Evolutionary conservation across 108 stramenopile species (phyloP).

Genomic region (Stephanodiscus triporus): DNA sequence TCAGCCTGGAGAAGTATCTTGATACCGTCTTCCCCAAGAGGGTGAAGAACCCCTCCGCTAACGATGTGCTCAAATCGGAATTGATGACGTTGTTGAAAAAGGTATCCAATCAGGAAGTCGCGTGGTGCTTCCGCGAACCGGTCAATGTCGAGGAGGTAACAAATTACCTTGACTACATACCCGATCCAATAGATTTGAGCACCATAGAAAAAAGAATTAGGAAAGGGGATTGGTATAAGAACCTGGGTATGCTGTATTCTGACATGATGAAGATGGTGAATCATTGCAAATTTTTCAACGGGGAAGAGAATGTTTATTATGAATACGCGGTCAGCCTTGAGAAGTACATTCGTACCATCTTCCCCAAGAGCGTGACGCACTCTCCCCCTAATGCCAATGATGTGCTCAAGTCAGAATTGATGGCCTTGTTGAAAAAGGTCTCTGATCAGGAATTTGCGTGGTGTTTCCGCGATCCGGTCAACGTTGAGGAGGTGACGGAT

Average conservation of each 20-base stretch:
- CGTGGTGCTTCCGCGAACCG: conserved; percentile 96
- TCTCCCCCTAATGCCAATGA: background rate
- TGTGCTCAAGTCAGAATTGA: conserved; percentile 70
- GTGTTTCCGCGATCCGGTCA: conserved; percentile 95
- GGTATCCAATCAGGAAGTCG: conserved; percentile 85
- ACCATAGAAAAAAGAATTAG: conserved; percentile 89
- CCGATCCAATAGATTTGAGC: conserved; percentile 89
- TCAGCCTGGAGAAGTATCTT: conserved; percentile 76
- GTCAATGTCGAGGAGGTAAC: conserved; percentile 86
- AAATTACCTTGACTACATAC: conserved; percentile 89
- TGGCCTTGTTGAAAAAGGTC: conserved; percentile 70
- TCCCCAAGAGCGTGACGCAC: conserved; percentile 25
- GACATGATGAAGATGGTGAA: conserved; percentile 93
- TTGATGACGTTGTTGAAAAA: conserved; percentile 72
- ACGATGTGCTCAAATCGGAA: conserved; percentile 64
- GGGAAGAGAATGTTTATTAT: conserved; percentile 67
- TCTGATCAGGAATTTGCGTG: conserved; percentile 91
- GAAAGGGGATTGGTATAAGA: conserved; percentile 85
- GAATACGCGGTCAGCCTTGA: conserved; percentile 81
- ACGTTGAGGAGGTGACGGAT: conserved; percentile 84
- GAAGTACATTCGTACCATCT: conserved; percentile 64
- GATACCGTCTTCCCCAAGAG: conserved; percentile 48
- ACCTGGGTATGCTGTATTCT: conserved; percentile 72
- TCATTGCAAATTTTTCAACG: conserved; percentile 96
- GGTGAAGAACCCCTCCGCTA: background rate